Evolutionary conservation across 148 eudicot genomes (phyloP).

Genomic region (Spergularia bocconei): DNA sequence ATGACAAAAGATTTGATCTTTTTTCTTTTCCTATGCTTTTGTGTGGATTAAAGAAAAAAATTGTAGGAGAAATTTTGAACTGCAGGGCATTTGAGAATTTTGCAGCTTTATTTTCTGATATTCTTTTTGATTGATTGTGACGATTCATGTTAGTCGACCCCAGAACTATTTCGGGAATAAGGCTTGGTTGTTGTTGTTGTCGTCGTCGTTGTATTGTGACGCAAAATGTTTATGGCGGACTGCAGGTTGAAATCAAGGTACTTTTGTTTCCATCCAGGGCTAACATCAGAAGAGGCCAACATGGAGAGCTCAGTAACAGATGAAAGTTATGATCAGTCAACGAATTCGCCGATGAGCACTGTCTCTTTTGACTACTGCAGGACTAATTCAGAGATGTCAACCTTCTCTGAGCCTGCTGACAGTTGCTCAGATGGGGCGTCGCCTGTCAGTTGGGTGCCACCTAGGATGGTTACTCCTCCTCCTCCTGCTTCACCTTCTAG

Average conservation of each 20-base stretch:
- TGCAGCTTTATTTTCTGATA: slow-evolving; percentile 5
- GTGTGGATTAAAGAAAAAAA: slow-evolving; percentile 7
- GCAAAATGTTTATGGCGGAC: slow-evolving; percentile 26
- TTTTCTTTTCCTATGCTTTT: slow-evolving; percentile 34
- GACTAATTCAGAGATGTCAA: slow-evolving; percentile 65
- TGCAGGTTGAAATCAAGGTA: slow-evolving; percentile 31
- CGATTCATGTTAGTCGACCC: neutral
- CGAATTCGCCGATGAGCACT: slow-evolving; percentile 41
- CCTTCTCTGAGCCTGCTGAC: slow-evolving; percentile 52
- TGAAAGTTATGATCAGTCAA: slow-evolving; percentile 49
- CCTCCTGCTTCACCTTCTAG: slow-evolving; percentile 54
- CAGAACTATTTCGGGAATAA: too few relatives aligned
- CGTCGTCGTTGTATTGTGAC: neutral
- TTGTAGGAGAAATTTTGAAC: slow-evolving; percentile 8
- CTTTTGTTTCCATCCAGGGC: slow-evolving; percentile 26
- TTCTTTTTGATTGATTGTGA: neutral
- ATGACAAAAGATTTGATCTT: slow-evolving; percentile 33
- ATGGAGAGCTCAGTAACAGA: slow-evolving; percentile 50
- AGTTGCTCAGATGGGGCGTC: slow-evolving; percentile 56
- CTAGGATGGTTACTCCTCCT: slow-evolving; percentile 50
- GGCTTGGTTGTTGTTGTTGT: too few relatives aligned
- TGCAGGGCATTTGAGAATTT: neutral
- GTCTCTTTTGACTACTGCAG: slow-evolving; percentile 48
- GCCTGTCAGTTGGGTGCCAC: slow-evolving; percentile 53
- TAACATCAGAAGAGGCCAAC: slow-evolving; percentile 15